Conservation (phyloP, 768 basidiomycete species). For the Dioszegia aurantiaca region DNA sequence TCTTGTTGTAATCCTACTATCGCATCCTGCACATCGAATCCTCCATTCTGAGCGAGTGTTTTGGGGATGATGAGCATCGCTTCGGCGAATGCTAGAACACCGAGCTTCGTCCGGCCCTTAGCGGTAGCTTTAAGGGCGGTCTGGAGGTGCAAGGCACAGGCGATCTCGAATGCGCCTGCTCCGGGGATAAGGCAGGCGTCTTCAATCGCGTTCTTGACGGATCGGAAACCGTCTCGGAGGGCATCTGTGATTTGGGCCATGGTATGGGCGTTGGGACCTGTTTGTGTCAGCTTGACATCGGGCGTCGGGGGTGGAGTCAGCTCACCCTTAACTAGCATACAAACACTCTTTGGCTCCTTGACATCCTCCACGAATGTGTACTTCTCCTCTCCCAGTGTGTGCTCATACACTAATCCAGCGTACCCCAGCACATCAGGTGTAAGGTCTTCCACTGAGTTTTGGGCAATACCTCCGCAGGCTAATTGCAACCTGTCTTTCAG, state of each 20-base stretch:
- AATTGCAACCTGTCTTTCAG: constrained; percentile 69
- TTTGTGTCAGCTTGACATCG: not conserved
- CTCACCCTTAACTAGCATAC: constrained; percentile 84
- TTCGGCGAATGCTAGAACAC: constrained; percentile 94
- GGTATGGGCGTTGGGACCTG: constrained; percentile 87
- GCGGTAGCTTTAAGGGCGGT: constrained; percentile 76
- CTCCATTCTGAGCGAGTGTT: constrained; percentile 91
- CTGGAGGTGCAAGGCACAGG: constrained; percentile 79
- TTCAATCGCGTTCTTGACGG: constrained; percentile 95
- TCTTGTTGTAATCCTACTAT: constrained; percentile 79
- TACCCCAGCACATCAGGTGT: constrained; percentile 86
- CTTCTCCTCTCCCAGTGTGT: constrained; percentile 97
- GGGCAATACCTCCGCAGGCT: constrained; percentile 88
- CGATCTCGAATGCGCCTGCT: constrained; percentile 96
- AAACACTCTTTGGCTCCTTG: constrained; percentile 89
- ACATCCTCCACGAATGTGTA: constrained; percentile 97
- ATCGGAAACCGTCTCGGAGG: constrained; percentile 91
- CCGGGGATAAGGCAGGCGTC: constrained; percentile 85
- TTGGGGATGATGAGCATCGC: constrained; percentile 92
- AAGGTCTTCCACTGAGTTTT: constrained; percentile 97
- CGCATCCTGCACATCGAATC: constrained; percentile 93
- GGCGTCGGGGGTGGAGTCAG: too few relatives aligned
- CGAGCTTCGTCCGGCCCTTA: constrained; percentile 94
- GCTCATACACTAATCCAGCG: constrained; percentile 98
- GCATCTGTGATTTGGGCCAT: constrained; percentile 96